Evolutionary conservation across 352 stramenopile species (phyloP), one percentile per base, ranked within the genome.

Genomic region (Globisporangium megalacanthum): DNA sequence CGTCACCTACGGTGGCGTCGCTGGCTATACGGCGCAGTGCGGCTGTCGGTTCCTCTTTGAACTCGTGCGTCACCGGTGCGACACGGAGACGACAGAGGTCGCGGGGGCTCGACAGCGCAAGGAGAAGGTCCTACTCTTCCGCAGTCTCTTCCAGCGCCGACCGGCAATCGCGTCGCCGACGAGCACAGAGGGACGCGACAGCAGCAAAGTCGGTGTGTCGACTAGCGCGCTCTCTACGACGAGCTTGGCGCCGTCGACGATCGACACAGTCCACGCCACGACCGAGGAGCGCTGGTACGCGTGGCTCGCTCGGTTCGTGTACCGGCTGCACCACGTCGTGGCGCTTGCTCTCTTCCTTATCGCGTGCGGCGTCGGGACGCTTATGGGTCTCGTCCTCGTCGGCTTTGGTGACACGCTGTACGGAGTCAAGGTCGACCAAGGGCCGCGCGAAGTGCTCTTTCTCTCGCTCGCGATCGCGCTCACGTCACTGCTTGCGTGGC

Each of bases 241-340:
- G 1, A 60, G 25, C 54, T 1, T 46, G 3, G 60, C 60, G n/a
- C 46, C 56, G 1, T 86, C 76, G 22, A 72, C 73, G n/a, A 67
- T 89, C 14, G 70, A 73, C n/a, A 63, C 56, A 0, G 62, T 58
- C 0, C 79, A 86, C 44, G 57, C 72, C 2, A 92, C 82, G 35
- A 88, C 82, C 2, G 82, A 92, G 51, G 82, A 92, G 60, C 76
- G 79, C 15, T 92, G 81, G 77, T 90, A 85, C 59, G 71, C 72
- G 42, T 92, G 79, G 79, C 66, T 88, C 7, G 51, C 64, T 29
- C 72, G 69, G 4, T 86, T 84, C 22, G 57, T 77, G 7, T 65
- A 80, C 7, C 57, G 62, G 20, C 51, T 76, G 10, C 87, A 73
- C 45, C 68, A 72, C 29, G 29, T 64, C 1, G 60, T 68, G 19